These are phyloP conservation scores for Trypanosoma conorhini DNA, from an alignment of 208 protist species.

Conservation along the genomic window DNA sequence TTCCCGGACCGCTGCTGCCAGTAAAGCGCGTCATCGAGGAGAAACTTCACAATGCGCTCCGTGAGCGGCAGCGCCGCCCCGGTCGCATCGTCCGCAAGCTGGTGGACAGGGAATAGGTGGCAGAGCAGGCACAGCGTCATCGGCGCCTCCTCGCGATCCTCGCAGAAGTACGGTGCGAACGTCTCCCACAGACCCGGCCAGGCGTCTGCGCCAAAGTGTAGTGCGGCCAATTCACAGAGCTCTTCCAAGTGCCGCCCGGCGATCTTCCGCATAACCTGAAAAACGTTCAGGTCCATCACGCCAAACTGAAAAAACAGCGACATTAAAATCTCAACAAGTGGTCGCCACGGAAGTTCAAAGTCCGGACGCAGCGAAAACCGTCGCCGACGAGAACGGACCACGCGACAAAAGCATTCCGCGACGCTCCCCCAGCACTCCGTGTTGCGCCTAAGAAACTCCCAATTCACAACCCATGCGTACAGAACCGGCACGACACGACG, in stretches of 20 bases:
- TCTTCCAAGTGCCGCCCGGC: constrained; percentile 12
- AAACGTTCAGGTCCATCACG: constrained; percentile 19
- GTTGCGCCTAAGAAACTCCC: constrained; percentile 41
- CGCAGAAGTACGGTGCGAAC: constrained; percentile 39
- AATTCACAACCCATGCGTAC: constrained; percentile 68
- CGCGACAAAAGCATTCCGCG: constrained; percentile 36
- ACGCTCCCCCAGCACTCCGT: constrained; percentile 42
- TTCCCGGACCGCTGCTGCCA: constrained; percentile 37
- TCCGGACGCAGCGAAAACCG: constrained; percentile 8
- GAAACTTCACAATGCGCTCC: constrained; percentile 46
- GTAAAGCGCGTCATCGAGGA: constrained; percentile 42
- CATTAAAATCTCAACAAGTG: constrained; percentile 46
- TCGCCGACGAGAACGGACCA: constrained; percentile 8
- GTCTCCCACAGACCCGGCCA: constrained; percentile 53
- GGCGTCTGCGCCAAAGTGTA: constrained; percentile 45
- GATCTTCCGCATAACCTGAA: constrained; percentile 21
- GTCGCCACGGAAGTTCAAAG: constrained; percentile 65
- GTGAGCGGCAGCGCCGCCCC: constrained; percentile 23
- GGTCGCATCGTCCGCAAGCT: constrained; percentile 11
- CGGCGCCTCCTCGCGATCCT: constrained; percentile 19
- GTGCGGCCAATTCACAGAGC: constrained; percentile 37
- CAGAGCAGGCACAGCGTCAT: constrained; percentile 33
- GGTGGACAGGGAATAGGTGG: constrained; percentile 34
- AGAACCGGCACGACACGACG: constrained; percentile 49
- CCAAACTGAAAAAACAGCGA: constrained; percentile 25